These are phyloP conservation scores for Thelonectria blattea DNA, from an alignment of 2,329 filamentous ascomycete genomes.

Conservation along the genomic window DNA sequence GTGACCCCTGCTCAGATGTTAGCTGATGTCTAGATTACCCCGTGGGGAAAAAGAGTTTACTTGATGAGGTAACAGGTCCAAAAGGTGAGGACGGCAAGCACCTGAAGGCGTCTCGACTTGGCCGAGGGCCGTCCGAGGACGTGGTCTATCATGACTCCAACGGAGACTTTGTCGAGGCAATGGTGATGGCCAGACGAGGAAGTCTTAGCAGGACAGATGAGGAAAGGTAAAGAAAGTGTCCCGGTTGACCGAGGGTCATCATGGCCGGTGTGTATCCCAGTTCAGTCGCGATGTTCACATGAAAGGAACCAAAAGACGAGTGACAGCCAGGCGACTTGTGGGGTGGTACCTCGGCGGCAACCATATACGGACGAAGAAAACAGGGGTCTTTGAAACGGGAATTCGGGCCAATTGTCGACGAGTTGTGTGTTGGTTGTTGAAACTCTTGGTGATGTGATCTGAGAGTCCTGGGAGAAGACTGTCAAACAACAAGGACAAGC, in stretches of 20 bases:
- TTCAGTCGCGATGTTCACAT: constrained; percentile 34
- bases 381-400: neutral
- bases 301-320: constrained; percentile 9
- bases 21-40: constrained; percentile 23
- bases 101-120: constrained; percentile 90
- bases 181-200: constrained; percentile 3
- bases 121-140: constrained; percentile 88
- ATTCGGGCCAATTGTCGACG: neutral
- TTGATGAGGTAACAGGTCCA: constrained; percentile 86
- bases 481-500: neutral
- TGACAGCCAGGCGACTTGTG: neutral
- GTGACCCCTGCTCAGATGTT: constrained; percentile 67
- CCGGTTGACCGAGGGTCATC: constrained; percentile 27
- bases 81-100: constrained; percentile 87
- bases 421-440: neutral
- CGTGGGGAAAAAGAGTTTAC: constrained; percentile 50
- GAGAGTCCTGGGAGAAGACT: neutral
- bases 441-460: neutral
- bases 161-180: neutral
- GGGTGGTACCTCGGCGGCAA: neutral
- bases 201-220: constrained; percentile 8
- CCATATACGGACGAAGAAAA: neutral
- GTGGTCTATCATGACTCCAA: constrained; percentile 73
- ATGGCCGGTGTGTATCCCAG: constrained; percentile 13
- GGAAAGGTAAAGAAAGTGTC: constrained; percentile 21